Evolutionary conservation across 192 early-diverging fungal species (phyloP), one percentile per base, ranked within the genome.

Genomic region (Borealophlyctis nickersoniae): DNA sequence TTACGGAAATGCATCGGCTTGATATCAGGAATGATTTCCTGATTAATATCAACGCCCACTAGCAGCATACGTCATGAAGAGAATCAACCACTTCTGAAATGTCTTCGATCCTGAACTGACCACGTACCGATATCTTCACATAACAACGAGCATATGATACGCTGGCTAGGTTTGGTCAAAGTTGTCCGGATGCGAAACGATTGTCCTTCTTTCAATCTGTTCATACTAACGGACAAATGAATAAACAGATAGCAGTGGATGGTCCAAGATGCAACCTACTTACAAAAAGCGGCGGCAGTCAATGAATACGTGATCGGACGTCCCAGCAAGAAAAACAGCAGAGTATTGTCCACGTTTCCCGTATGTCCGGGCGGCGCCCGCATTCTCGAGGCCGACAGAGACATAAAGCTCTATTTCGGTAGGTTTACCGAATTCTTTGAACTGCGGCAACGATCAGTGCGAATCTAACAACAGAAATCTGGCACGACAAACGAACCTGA

Each of bases 231-330:
- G 14, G 13, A 23, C 28, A 30, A 26, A 45, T 31, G 3, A 24
- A 60, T n/a, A n/a, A n/a, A n/a, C n/a, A n/a, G n/a, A n/a, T 26
- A 60, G 34, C 32, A 51, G 26, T 61, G n/a, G 14, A 36, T 16
- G 23, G 31, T 33, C 1, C 22, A 33, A 65, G 57, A 62, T 22
- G 23, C 4, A 9, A 65, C n/a, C 28, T 23, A 69, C 70, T 57
- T 45, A 78, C 76, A 62, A 36, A 34, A 74, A 53, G 29, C 60
- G 70, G 28, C 76, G 48, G 54, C 35, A 74, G 19, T 78, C 76
- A 26, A 78, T 39, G 0, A 78, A 32, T 2, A 50, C 51, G 32
- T 69, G 50, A 27, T 64, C 50, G 35, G 60, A 65, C 26, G 58
- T 62, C 11, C 61, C 69, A 28, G 69, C 65, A 2, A 77, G 30